Conservation (phyloP, 257 asterid genomes). For the Ilex asprella region DNA sequence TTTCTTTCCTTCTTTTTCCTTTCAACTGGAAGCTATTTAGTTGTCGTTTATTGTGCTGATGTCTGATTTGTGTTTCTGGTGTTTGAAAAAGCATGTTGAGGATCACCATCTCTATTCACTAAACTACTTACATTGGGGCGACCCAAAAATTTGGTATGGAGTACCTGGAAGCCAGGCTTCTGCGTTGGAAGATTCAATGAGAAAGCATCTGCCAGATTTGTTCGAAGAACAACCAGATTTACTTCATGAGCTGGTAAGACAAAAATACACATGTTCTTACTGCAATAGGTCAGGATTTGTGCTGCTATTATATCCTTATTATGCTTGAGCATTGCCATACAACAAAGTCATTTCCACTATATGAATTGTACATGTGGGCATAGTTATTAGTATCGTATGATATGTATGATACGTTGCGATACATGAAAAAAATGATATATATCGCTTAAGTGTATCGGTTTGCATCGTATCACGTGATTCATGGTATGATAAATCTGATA, state of each 20-base stretch:
- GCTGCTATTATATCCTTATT: too few species aligned
- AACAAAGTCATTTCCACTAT: too few species aligned
- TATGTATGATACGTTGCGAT: too few species aligned
- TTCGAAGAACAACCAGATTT: constrained; percentile 72
- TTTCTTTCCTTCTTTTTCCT: background rate
- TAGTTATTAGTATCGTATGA: too few species aligned
- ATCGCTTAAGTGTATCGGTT: too few species aligned
- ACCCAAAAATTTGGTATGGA: constrained; percentile 81
- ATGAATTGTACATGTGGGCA: too few species aligned
- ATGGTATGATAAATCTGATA: too few species aligned
- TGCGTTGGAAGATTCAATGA: constrained; percentile 64
- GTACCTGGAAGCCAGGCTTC: constrained; percentile 64
- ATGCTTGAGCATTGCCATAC: too few species aligned
- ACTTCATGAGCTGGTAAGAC: constrained; percentile 58
- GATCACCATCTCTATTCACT: constrained; percentile 87
- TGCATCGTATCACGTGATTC: too few species aligned
- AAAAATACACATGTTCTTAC: background rate
- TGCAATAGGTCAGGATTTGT: too few species aligned
- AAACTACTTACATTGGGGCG: constrained; percentile 80
- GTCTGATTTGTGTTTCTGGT: constrained; percentile 6
- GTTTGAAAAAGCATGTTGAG: constrained; percentile 59
- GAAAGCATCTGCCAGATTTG: constrained; percentile 66
- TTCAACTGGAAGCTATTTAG: background rate
- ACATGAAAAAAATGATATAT: too few species aligned
- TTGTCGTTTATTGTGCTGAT: constrained; percentile 7